Conservation (phyloP, 2,329 filamentous ascomycete species). For the Lecanosticta acicola region DNA sequence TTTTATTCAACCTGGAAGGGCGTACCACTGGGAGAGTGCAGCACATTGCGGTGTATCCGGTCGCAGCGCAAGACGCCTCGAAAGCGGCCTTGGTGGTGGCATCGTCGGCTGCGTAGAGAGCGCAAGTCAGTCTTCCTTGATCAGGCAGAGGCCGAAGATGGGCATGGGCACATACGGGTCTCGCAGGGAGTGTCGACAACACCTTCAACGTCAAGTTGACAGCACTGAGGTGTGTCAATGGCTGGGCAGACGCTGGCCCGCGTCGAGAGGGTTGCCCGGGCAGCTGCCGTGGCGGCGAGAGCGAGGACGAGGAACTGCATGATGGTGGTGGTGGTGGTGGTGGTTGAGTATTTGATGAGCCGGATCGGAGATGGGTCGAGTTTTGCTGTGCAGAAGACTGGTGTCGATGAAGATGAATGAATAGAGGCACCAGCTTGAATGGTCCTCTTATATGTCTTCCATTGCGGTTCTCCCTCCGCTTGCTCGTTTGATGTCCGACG, state of each 20-base stretch:
- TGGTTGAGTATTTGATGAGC: no score
- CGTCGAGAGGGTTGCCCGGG: not conserved
- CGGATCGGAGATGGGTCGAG: not conserved
- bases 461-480: no score
- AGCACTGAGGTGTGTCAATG: constrained; percentile 17
- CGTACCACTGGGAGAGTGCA: constrained; percentile 17
- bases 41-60: constrained; percentile 15
- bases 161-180: constrained; percentile 13
- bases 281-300: not conserved
- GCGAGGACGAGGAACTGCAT: not conserved
- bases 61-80: constrained; percentile 8
- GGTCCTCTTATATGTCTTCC: no score
- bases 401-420: no score
- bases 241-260: constrained; percentile 10
- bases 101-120: constrained; percentile 7
- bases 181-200: constrained; percentile 12
- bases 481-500: no score
- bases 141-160: no score
- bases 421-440: no score
- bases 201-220: constrained; percentile 15
- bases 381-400: not conserved
- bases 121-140: no score
- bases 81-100: constrained; percentile 6
- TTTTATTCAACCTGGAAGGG: no score
- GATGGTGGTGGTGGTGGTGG: not conserved